Evolutionary conservation across 2,329 filamentous ascomycete species (phyloP).

Genomic region (Sporothrix brasiliensis): DNA sequence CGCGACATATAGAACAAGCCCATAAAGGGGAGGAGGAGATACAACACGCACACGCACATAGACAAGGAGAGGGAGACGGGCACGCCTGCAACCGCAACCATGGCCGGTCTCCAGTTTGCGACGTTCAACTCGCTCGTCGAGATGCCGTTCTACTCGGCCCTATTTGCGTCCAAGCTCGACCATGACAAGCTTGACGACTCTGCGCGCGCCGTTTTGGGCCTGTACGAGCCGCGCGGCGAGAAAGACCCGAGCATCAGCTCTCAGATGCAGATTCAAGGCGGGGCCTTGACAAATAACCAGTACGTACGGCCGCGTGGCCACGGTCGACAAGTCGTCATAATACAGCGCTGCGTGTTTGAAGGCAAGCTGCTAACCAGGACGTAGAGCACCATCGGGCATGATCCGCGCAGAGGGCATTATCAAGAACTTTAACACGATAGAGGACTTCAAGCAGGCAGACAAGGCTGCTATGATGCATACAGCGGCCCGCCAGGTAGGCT

Average conservation of each 20-base stretch:
- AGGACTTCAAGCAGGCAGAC: conserved; percentile 85
- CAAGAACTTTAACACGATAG: conserved; percentile 93
- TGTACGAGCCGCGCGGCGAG: conserved; percentile 80
- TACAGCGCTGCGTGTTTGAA: not conserved
- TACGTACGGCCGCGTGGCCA: conserved; percentile 45
- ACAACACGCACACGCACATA: not conserved
- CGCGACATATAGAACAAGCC: not conserved
- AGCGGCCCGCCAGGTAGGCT: conserved; percentile 54
- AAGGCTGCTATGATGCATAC: conserved; percentile 76
- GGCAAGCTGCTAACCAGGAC: not conserved
- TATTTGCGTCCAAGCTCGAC: conserved; percentile 93
- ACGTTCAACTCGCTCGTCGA: conserved; percentile 94
- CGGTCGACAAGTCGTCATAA: not conserved
- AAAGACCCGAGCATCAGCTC: conserved; percentile 75
- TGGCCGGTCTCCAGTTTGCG: conserved; percentile 69
- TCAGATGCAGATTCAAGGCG: conserved; percentile 87
- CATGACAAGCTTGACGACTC: conserved; percentile 97
- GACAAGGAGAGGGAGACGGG: not conserved
- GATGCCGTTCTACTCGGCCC: conserved; percentile 87
- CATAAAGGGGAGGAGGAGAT: not conserved
- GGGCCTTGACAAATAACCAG: conserved; percentile 81
- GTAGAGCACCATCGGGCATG: conserved; percentile 61
- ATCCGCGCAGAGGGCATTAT: conserved; percentile 91
- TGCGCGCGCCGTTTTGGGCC: conserved; percentile 78
- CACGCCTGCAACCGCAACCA: conserved; percentile 41